A percentile compares a stretch with the other conserved stretches of the same genome.
phyloP scores from a whole-genome alignment of 768 basidiomycete genomes.

The Mycena leptocephala region DNA sequence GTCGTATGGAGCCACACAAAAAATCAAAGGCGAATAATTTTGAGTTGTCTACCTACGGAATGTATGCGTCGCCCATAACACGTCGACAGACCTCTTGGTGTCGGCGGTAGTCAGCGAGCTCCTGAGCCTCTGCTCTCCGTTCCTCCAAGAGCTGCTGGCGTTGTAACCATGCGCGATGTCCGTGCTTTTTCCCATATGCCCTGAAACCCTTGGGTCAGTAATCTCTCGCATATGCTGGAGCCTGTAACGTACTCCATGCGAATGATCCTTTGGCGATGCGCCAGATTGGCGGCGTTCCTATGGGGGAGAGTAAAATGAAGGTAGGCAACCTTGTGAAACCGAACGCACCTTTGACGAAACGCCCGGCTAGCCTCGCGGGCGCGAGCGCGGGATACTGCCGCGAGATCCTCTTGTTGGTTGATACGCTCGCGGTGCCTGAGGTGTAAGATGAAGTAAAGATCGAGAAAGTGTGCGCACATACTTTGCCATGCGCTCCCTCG shows the following conservation, averaged over 20 bases:
- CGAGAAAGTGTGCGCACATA: not conserved
- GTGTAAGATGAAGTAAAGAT: not conserved
- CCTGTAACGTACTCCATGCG: not conserved
- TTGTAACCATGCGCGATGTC: not conserved
- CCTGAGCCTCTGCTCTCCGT: too few relatives aligned
- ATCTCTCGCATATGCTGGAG: too few relatives aligned
- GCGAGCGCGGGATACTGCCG: not conserved
- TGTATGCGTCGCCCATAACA: too few relatives aligned
- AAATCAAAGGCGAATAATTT: too few relatives aligned
- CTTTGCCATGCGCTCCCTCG: not conserved
- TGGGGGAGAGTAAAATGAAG: too few relatives aligned
- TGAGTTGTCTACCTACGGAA: too few relatives aligned
- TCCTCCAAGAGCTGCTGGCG: too few relatives aligned
- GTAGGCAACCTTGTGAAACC: too few relatives aligned
- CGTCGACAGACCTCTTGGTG: too few relatives aligned
- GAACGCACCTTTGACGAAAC: not conserved
- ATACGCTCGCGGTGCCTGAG: not conserved
- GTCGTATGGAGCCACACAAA: too few relatives aligned
- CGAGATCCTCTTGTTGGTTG: not conserved
- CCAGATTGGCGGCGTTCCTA: not conserved
- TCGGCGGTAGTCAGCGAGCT: too few relatives aligned
- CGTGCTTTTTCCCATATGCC: not conserved
- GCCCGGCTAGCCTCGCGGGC: not conserved
- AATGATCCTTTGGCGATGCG: not conserved
- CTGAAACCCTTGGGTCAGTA: too few relatives aligned